Base-by-base conservation (phyloP, 108 stramenopile species). In the Fragilaria crotonensis region DNA sequence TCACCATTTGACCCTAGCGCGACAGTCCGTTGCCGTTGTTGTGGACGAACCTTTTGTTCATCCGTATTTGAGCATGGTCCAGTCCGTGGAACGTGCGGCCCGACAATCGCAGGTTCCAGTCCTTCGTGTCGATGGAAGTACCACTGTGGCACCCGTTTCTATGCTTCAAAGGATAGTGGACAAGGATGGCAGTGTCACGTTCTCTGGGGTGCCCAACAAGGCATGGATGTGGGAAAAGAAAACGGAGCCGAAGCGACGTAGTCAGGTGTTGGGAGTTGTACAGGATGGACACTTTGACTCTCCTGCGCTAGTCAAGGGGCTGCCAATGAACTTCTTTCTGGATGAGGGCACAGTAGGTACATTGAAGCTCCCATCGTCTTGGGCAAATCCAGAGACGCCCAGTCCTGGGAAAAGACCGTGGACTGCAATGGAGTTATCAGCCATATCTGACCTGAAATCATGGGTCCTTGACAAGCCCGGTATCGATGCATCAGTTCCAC, bases 21-120 rank as follows among this genome's bases (percentile, higher is more conserved):
- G 59, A n/a, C 26, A 62, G 25, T 64, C 77, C 4, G 9, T 47
- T 18, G 72, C 73, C 7, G 82, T 83, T 1, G 78, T 83, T 1
- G 61, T 53, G 19, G 82, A 83, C 36, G 82, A 83, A 68, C 75
- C 82, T 5, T 83, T 83, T 69, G 82, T 83, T n/a, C 57, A 67
- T n/a, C 82, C 82, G 1, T 77, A 67, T 49, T 26, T 60, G 17
- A 53, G 47, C 9, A 63, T 66, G 31, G 56, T 68, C 17, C 52
- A 58, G 45, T 45, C 48, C 27, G 66, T 79, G 4, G 72, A 70
- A n/a, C 32, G 50, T 29, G 69, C 73, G 2, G 65, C 67, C 31
- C 21, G 33, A 0, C 25, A 52, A n/a, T 45, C 52, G 20, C 29
- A 30, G 17, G 68, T 79, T 18, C 67, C 71, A n/a, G 75, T 69